Percentiles rank a stretch among this genome's conserved stretches.
These are phyloP conservation scores for Entonaema liquescens DNA, from an alignment of 495 filamentous ascomycete genomes.

Conservation along the genomic window DNA sequence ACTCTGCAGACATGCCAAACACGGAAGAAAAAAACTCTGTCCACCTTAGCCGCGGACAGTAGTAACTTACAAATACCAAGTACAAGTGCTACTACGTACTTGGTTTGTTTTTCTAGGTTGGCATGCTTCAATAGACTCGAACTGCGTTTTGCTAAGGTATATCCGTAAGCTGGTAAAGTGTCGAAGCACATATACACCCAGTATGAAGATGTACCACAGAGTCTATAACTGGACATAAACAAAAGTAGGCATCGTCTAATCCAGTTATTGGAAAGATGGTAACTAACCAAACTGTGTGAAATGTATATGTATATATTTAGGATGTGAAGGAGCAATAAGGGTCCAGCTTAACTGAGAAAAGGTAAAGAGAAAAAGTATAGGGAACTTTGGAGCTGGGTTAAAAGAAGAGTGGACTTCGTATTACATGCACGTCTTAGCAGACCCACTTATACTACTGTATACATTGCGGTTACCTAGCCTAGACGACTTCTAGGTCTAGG, in stretches of 20 bases:
- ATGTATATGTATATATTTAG: conserved; percentile 1
- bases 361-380: conserved; percentile 18
- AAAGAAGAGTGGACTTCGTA: conserved; percentile 29
- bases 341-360: conserved; percentile 5
- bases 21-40: conserved; percentile 8
- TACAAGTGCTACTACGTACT: background rate
- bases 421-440: conserved; percentile 36
- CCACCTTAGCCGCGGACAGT: background rate
- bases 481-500: conserved; percentile 44
- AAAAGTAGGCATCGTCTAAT: background rate
- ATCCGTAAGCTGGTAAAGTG: background rate
- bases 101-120: background rate
- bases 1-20: conserved; percentile 1
- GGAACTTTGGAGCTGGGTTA: conserved; percentile 24
- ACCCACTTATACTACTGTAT: conserved; percentile 34
- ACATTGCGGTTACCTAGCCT: conserved; percentile 38
- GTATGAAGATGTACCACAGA: background rate
- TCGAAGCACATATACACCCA: background rate
- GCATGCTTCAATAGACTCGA: background rate
- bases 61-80: background rate
- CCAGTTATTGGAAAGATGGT: background rate
- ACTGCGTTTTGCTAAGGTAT: background rate
- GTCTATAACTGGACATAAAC: background rate
- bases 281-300: background rate
- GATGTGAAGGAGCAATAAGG: background rate